Evolutionary conservation across 768 basidiomycete genomes (phyloP), one percentile per base, ranked within the genome.

Genomic region (Mycena capillaripes): DNA sequence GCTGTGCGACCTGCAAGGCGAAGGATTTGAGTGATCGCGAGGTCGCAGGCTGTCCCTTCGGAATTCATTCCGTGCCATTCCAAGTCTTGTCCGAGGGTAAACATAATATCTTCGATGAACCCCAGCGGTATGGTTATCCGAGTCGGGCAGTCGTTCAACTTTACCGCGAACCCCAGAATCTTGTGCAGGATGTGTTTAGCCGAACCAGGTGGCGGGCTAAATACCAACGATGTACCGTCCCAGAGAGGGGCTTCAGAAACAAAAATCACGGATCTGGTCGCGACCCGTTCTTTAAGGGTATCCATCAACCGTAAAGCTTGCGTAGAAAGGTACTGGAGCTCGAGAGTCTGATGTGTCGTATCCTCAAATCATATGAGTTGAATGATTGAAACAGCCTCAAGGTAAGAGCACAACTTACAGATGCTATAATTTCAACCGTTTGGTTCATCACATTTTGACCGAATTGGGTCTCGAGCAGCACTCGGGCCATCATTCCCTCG

Each of bases 401-500:
- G 9, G 40, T 42, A 2, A 12, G 34, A 36, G 34, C 34, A 36
- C 34, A 6, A 42, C 65, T 34, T n/a, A 72, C 71, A 38, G 42
- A 38, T 42, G 52, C 16, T 8, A 72, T 67, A 11, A 55, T 66
- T 56, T 67, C 53, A 19, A 72, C 30, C 0, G 71, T 67, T 46
- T 34, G 57, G 8, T 50, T 61, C 30, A 56, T 25, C 4, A 61
- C 25, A 50, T 42, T n/a, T 27, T 62, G 71, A 4, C 71, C 71
- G 29, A 67, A 72, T 19, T 27, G 44, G 16, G 56, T 61, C n/a
- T 65, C 48, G 4, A 71, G 27, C 2, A 71, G 44, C 12, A 71
- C 7, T 21, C 17, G 32, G 4, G 70, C 58, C 55, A 66, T 66
- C 64, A 71, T 38, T 40, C 56, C 58, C 40, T 71, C 71, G 2